Evolutionary conservation across 2,329 filamentous ascomycete species (phyloP), one percentile per base, ranked within the genome.

Genomic region (Curvularia spicifera): DNA sequence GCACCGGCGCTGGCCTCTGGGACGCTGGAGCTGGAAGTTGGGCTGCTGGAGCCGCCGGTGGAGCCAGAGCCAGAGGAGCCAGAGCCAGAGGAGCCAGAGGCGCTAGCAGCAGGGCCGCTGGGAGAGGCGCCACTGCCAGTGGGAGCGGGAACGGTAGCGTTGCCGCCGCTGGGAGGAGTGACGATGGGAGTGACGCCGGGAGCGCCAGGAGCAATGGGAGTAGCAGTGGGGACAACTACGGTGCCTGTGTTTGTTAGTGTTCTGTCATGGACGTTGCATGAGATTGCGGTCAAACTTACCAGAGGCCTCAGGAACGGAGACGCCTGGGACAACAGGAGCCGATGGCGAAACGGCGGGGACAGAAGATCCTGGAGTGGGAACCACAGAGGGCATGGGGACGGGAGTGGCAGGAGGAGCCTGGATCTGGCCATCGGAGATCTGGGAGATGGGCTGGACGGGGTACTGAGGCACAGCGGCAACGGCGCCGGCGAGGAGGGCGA

Each of bases 351-450:
- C 33, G 4, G 13, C 33, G 15, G 13, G 12, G 33, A 4, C 39
- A 33, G 44, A 22, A 6, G 26, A n/a, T 5, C 26, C 26, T 8
- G 26, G 15, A 31, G 26, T 12, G 9, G 43, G 43, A 3, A 31
- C 44, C 4, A 13, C n/a, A 22, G 44, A 31, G 28, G 44, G 28
- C 22, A 24, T n/a, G 20, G 44, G n/a, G 28, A 40, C 52, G 28
- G 40, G 46, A 46, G 67, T 67, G 39, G 68, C 66, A 56, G 67
- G 63, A 57, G 70, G 61, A 63, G 64, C 74, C 68, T 77, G 74
- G 62, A 76, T 73, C 71, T 77, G 74, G 46, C 74, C 74, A 56
- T 77, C 74, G 55, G 62, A 64, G 65, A 77, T 77, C 70, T 77
- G 74, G 52, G 71, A 68, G 69, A 77, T 76, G 59, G 72, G 68